Evolutionary conservation across 768 basidiomycete species (phyloP).

Genomic region (Chalciporus piperatus): DNA sequence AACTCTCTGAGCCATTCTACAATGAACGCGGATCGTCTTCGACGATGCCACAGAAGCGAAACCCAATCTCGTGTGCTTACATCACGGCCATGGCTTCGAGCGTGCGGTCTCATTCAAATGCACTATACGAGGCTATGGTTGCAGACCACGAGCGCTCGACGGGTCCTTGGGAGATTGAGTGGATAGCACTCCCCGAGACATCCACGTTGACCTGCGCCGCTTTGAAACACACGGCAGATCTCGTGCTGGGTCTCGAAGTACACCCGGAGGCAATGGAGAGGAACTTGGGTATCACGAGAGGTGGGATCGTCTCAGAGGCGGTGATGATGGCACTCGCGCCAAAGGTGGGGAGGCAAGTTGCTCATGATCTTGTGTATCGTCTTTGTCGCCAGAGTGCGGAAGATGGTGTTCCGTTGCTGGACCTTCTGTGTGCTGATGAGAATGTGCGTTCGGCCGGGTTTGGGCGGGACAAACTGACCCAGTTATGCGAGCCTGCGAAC

Average conservation of each 20-base stretch:
- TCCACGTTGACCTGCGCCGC: slow-evolving; percentile 41
- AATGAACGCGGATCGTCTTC: slow-evolving; percentile 45
- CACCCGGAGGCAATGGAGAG: slow-evolving; percentile 38
- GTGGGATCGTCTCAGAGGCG: slow-evolving; percentile 43
- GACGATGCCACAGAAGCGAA: slow-evolving; percentile 53
- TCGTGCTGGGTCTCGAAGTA: slow-evolving; percentile 41
- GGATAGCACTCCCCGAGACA: slow-evolving; percentile 46
- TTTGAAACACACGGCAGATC: slow-evolving; percentile 34
- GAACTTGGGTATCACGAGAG: slow-evolving; percentile 39
- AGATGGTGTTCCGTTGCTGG: slow-evolving; percentile 31
- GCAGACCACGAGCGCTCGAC: slow-evolving; percentile 48
- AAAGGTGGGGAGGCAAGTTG: slow-evolving; percentile 42
- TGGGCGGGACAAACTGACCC: slow-evolving; percentile 24
- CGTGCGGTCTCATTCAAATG: slow-evolving; percentile 38
- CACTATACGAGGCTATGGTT: slow-evolving; percentile 46
- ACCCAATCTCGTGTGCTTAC: slow-evolving; percentile 44
- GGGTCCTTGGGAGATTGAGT: slow-evolving; percentile 51
- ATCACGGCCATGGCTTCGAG: slow-evolving; percentile 43
- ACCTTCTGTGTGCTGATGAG: slow-evolving; percentile 31
- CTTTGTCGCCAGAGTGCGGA: slow-evolving; percentile 33
- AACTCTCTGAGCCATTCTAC: slow-evolving; percentile 44
- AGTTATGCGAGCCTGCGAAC: slow-evolving; percentile 37
- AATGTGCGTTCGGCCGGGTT: slow-evolving; percentile 25
- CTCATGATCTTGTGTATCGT: slow-evolving; percentile 44
- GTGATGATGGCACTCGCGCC: slow-evolving; percentile 48